Conservation (phyloP, 2,329 filamentous ascomycete species). For the Fusarium coicis region DNA sequence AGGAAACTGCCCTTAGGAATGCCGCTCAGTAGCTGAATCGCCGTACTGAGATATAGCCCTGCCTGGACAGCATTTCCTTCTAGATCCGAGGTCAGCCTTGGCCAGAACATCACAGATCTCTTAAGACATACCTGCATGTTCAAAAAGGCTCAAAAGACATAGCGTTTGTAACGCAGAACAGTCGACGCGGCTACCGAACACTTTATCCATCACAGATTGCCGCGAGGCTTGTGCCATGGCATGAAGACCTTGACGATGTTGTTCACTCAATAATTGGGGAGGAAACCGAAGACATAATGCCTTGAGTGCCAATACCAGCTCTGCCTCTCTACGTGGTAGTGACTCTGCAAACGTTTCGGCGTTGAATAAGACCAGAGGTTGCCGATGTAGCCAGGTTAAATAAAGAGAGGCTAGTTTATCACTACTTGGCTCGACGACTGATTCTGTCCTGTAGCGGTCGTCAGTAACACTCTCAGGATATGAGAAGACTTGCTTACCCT, state of each 20-base stretch:
- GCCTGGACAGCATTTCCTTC: not conserved
- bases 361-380: not conserved
- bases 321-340: not conserved
- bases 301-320: not conserved
- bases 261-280: not conserved
- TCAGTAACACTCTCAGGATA: not conserved
- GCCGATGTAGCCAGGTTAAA: not conserved
- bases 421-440: not conserved
- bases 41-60: not conserved
- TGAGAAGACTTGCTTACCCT: not conserved
- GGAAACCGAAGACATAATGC: not conserved
- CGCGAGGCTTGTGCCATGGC: not conserved
- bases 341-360: not conserved
- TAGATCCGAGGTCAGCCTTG: not conserved
- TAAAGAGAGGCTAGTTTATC: not conserved
- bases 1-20: fast-evolving
- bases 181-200: not conserved
- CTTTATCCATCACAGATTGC: not conserved
- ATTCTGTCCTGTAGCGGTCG: not conserved
- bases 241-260: not conserved
- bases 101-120: fast-evolving
- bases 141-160: not conserved
- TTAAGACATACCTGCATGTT: not conserved
- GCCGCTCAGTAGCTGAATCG: not conserved
- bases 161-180: not conserved